Evolutionary conservation across 2,329 filamentous ascomycete species (phyloP), one percentile per base, ranked within the genome.

Genomic region (Epicoccum sorghinum): DNA sequence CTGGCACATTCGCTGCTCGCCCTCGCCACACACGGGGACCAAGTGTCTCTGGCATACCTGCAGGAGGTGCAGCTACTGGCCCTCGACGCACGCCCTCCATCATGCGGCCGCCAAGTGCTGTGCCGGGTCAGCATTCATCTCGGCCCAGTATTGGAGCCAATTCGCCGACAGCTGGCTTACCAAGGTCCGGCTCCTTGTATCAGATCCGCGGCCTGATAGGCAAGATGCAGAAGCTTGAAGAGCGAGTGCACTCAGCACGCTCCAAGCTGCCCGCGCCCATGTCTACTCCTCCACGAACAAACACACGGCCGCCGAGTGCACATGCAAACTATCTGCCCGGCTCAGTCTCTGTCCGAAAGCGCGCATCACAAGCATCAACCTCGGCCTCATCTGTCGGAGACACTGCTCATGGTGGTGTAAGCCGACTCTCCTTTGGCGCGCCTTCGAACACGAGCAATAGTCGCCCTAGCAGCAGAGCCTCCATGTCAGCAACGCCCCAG

Each of bases 161-260:
- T 81, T 47, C 87, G 82, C 58, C 86, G 80, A 69, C 64, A 52
- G 70, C 65, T 48, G 72, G 74, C 25, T 68, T 86, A 48, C 82
- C 84, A 39, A 80, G 83, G 57, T 87, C 86, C 27, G 83, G 84
- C 59, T 98, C 95, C 2, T 85, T 99, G 44, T 89, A 90, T 62
- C 95, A 99, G 73, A 96, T 99, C 68, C 91, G 93, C 60, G 89
- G 89, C 27, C 86, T 99, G 61, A 96, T 96, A 54, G 93, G 91
- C 25, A 95, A 98, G 77, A 97, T 98, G 92, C 91, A 97, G 76
- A 90, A 91, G 63, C 87, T 99, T 57, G 95, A 98, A 74, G 91
- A 95, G 59, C 86, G 95, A 39, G 93, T 99, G 8, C 92, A 98
- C 57, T 91, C 89, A 23, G 95, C 89, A 14, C 87, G 92, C 64